A percentile compares a stretch with the other conserved stretches of the same genome.
Evolutionary conservation across 768 basidiomycete species (phyloP).

Genomic region (Boletellus sp.): DNA sequence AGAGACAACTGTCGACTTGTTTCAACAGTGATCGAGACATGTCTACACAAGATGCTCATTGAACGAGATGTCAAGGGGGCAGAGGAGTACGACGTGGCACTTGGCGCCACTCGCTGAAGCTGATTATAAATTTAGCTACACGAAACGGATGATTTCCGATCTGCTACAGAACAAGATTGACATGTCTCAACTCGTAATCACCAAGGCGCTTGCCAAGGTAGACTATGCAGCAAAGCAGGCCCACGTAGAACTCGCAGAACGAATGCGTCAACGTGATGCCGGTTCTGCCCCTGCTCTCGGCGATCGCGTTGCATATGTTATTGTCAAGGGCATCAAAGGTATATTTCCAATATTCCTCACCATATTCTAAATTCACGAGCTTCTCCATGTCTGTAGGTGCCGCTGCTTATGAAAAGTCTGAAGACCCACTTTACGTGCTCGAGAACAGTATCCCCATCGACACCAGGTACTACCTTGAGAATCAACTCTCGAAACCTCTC

Average conservation of each 20-base stretch:
- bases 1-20: constrained; percentile 99
- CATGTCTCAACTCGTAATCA: constrained; percentile 99
- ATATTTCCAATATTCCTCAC: neutral
- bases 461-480: constrained; percentile 96
- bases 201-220: constrained; percentile 90
- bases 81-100: constrained; percentile 61
- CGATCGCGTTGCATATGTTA: constrained; percentile 98
- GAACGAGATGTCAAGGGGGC: constrained; percentile 92
- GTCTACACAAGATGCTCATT: constrained; percentile 96
- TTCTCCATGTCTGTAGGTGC: constrained; percentile 54
- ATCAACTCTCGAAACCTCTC: constrained; percentile 94
- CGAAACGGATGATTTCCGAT: constrained; percentile 90
- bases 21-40: constrained; percentile 96
- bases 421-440: constrained; percentile 94
- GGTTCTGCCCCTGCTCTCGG: constrained; percentile 97
- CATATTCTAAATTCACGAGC: neutral
- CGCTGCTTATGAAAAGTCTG: constrained; percentile 97
- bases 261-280: constrained; percentile 96
- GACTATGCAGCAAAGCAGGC: constrained; percentile 96
- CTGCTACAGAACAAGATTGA: constrained; percentile 95
- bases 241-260: constrained; percentile 90
- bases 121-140: constrained; percentile 58
- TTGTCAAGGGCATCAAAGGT: constrained; percentile 96
- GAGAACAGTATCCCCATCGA: constrained; percentile 99
- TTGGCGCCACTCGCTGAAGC: constrained; percentile 6